phyloP scores from a whole-genome alignment of 768 basidiomycete genomes.

The Infundibulicybe gibba region DNA sequence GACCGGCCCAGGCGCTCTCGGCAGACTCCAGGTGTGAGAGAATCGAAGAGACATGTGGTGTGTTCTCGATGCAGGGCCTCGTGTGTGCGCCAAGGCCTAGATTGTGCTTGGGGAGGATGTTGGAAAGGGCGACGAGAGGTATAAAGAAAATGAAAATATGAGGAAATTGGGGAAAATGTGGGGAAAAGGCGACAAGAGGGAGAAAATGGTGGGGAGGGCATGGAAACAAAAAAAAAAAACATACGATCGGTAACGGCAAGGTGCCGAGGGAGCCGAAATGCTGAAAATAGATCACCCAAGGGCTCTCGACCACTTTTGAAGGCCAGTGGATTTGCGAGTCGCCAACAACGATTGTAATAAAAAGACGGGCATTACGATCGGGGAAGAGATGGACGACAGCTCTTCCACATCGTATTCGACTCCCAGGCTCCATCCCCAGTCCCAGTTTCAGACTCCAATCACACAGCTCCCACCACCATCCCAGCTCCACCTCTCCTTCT shows the following conservation, averaged over 20 bases:
- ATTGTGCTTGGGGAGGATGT: conserved; percentile 3
- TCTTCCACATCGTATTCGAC: conserved; percentile 8
- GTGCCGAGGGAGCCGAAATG: conserved; percentile 5
- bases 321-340: too few species aligned
- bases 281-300: too few species aligned
- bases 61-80: too few species aligned
- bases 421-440: conserved; percentile 5
- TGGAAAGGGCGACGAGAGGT: conserved; percentile 16
- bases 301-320: too few species aligned
- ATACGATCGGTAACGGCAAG: neutral
- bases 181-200: too few species aligned
- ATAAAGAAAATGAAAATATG: neutral
- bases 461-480: conserved; percentile 15
- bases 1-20: too few species aligned
- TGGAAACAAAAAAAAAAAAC: neutral
- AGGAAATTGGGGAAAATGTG: too few species aligned
- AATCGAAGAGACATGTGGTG: too few species aligned
- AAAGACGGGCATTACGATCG: too few species aligned
- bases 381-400: conserved; percentile 6
- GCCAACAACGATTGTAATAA: too few species aligned
- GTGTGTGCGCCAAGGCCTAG: too few species aligned
- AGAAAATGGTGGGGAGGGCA: neutral
- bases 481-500: conserved; percentile 10
- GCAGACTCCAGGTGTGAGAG: too few species aligned
- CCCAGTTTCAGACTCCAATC: conserved; percentile 11